Evolutionary conservation across 306 rosid genomes (phyloP).

Genomic region (Rosa rugosa): DNA sequence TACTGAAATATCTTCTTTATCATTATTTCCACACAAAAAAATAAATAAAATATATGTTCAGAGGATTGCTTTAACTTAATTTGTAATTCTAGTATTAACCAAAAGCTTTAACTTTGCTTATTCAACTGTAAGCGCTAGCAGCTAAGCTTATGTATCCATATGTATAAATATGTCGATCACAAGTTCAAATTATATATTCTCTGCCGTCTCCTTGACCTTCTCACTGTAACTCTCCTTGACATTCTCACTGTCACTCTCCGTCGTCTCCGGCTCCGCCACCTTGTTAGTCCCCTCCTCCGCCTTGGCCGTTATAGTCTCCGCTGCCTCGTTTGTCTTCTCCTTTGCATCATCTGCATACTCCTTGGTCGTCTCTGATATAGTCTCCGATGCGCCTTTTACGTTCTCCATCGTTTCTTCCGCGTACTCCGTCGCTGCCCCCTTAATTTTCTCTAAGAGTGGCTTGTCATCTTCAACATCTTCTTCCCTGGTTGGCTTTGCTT

Average conservation of each 20-base stretch:
- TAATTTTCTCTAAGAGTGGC: slow-evolving; percentile 27
- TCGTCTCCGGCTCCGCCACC: slow-evolving; percentile 20
- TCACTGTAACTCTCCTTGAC: slow-evolving; percentile 5
- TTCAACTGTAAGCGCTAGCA: background rate
- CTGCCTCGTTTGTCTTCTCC: slow-evolving; percentile 23
- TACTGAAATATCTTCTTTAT: background rate
- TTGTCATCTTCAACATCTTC: slow-evolving; percentile 15
- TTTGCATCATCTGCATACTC: slow-evolving; percentile 49
- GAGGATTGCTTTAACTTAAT: background rate
- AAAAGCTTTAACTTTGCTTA: background rate
- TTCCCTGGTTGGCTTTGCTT: slow-evolving; percentile 24
- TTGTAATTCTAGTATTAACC: background rate
- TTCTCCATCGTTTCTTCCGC: slow-evolving; percentile 11
- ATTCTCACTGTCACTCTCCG: slow-evolving; percentile 28
- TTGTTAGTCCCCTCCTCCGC: slow-evolving; percentile 21
- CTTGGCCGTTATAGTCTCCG: slow-evolving; percentile 22
- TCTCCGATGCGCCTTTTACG: slow-evolving; percentile 2
- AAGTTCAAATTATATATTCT: slow-evolving; percentile 11
- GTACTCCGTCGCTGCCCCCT: background rate
- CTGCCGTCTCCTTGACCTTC: slow-evolving; percentile 23
- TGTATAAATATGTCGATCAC: background rate
- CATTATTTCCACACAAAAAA: background rate
- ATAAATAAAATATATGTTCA: background rate
- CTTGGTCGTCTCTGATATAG: slow-evolving; percentile 28
- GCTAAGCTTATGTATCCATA: background rate